These are phyloP conservation scores for Talaromyces pinophilus DNA, from an alignment of 2,329 filamentous ascomycete species.

Conservation along the genomic window DNA sequence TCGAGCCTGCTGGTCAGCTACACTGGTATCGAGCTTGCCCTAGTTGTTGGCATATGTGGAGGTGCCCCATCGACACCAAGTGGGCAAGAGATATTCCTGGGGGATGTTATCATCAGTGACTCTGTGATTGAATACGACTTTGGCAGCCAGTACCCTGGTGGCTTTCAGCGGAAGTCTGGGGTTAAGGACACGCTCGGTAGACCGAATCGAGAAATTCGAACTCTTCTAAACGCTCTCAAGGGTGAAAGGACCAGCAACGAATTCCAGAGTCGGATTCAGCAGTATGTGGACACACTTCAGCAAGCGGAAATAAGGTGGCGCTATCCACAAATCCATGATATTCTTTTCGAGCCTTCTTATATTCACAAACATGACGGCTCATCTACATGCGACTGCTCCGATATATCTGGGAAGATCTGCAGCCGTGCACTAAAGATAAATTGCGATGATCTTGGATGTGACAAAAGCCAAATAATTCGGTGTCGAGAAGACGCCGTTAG, in stretches of 20 bases:
- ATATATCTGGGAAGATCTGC: neutral
- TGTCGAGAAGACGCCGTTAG: neutral
- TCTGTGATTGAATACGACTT: constrained; percentile 12
- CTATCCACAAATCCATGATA: neutral
- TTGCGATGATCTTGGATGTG: neutral
- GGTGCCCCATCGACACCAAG: neutral
- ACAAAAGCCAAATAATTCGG: neutral
- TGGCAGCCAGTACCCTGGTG: constrained; percentile 9
- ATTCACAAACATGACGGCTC: neutral
- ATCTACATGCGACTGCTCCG: neutral
- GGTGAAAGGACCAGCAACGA: neutral
- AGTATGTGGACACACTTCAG: neutral
- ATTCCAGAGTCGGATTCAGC: neutral
- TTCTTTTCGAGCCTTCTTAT: neutral
- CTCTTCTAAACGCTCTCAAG: neutral
- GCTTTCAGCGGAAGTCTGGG: neutral
- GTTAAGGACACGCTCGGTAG: neutral
- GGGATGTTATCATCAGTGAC: constrained; percentile 17
- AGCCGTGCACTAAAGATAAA: neutral
- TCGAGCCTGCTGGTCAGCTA: neutral
- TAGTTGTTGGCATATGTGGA: constrained; percentile 14
- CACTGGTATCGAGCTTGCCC: neutral
- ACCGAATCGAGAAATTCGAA: neutral
- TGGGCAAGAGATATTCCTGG: neutral
- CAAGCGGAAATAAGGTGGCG: neutral